Base-by-base conservation (phyloP, 495 filamentous ascomycete species). In the Bathelium albidoporum region DNA sequence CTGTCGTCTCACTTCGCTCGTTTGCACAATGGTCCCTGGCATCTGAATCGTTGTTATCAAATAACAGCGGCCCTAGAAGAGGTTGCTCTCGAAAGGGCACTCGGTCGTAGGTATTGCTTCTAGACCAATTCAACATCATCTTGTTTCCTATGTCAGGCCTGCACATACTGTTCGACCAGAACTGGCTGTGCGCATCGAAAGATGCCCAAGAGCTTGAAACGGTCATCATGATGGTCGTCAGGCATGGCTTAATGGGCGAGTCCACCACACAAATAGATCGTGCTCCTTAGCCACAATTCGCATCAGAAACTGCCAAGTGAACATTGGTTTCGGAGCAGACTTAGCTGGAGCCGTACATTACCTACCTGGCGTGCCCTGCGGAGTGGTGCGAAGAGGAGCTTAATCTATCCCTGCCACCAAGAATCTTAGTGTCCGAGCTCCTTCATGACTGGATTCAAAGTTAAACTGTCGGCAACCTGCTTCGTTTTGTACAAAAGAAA, bases 11-110 rank as follows among this genome's bases (percentile, higher is more conserved):
- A 89, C 87, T 91, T 72, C 88, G 76, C 73, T 91, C 88, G 62
- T 89, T 89, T 16, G 87, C 88, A 69, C 87, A 89, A 68, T 90
- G 87, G 62, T 91, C 88, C 36, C 94, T 85, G 24, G 91, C 93
- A 75, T 99, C 95, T 60, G 88, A 92, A 62, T 83, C 82, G 49
- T 83, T 79, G 67, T 99, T 99, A 64, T 93, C 87, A 75, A 99
- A 96, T 43, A 99, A 81, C 18, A 97, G 79, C 0, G 90, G 83
- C 5, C 88, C 89, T 39, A 91, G 73, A 2, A 87, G 73, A 0
- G 94, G 95, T 24, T 82, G 81, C 11, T 85, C 74, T 68, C 83
- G 83, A 72, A 98, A 90, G 61, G 85, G 71, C 12, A 31, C 55
- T 20, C 69, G 68, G 32, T 70, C 67, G 60, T 75, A 73, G 32